phyloP scores from a whole-genome alignment of 108 stramenopile genomes.

The Cyclotella choctawhatcheeana region DNA sequence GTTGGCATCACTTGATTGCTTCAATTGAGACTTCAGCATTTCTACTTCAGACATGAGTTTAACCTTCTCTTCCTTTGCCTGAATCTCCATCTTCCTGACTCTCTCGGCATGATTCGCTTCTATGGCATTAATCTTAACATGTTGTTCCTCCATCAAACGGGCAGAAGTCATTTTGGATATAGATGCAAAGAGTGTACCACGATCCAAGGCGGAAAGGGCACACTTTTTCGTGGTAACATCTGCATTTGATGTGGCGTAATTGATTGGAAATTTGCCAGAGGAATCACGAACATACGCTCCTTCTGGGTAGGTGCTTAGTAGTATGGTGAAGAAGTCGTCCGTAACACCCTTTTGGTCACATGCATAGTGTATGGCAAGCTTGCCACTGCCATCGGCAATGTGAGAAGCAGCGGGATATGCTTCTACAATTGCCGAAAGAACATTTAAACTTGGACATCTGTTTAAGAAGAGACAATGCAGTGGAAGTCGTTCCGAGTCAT shows the following conservation, averaged over 20 bases:
- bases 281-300: slow-evolving; percentile 34
- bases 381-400: slow-evolving; percentile 6
- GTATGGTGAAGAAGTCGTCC: slow-evolving; percentile 22
- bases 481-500: not conserved
- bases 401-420: slow-evolving; percentile 25
- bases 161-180: slow-evolving; percentile 36
- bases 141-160: slow-evolving; percentile 26
- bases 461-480: not conserved
- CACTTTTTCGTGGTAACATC: slow-evolving; percentile 22
- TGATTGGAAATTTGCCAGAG: slow-evolving; percentile 24
- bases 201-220: slow-evolving; percentile 35
- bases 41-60: slow-evolving; percentile 28
- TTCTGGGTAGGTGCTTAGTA: slow-evolving; percentile 38
- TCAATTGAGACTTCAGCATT: slow-evolving; percentile 7
- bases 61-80: slow-evolving; percentile 20
- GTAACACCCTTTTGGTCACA: slow-evolving; percentile 8
- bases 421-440: slow-evolving; percentile 22
- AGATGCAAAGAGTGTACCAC: slow-evolving; percentile 42
- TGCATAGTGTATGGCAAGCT: slow-evolving; percentile 33
- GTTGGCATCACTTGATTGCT: slow-evolving; percentile 3
- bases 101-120: slow-evolving; percentile 25
- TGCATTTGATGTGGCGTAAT: slow-evolving; percentile 1
- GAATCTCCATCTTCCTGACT: slow-evolving; percentile 25
- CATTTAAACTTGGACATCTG: not conserved
- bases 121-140: slow-evolving; percentile 7